Base-by-base conservation (phyloP, 352 stramenopile species). In the Pythium vanterpoolii region DNA sequence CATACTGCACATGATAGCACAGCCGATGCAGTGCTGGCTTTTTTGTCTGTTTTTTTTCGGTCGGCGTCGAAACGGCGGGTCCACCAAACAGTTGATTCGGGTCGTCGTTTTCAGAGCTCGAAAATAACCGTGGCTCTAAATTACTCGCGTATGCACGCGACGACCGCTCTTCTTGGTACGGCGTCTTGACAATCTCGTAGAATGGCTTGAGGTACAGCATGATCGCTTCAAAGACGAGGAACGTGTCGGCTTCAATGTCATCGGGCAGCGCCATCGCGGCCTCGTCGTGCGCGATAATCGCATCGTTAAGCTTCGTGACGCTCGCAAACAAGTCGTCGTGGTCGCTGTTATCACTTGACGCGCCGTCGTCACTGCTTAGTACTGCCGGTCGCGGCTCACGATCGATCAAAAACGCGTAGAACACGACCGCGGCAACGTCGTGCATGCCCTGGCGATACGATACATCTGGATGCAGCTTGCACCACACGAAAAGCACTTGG, bases 381-480 rank as follows among this genome's bases (percentile, higher is more conserved):
- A 53, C 27, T 10, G 64, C 64, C 9, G 64, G 64, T 11, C 47
- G 47, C 1, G 42, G 57, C 26, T 48, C 69, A 2, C 56, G 64
- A 49, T 68, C 46, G 1, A 69, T 48, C 8, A 82, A 50, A 26
- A 90, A 87, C 8, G 84, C 76, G 44, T 86, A 94, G 24, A 94
- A 74, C 26, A 94, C 77, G 9, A 94, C 82, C 0, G 82, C 82
- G 2, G 76, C 80, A 46, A 94, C 79, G 48, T 94, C 84, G 55
- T 94, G 84, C 84, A 94, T 94, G 9, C 84, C 84, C 61, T 94
- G 84, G 23, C 84, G 79, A 39, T 94, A 94, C n/a, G 81, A 83
- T 46, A 94, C 76, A 26, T 89, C 79, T 6, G 85, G 74, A 47
- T 94, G 79, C 46, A 90, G 53, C 38, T 85, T 86, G 63, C 83